Evolutionary conservation across 257 asterid genomes (phyloP).

Genomic region (Apocynum venetum): DNA sequence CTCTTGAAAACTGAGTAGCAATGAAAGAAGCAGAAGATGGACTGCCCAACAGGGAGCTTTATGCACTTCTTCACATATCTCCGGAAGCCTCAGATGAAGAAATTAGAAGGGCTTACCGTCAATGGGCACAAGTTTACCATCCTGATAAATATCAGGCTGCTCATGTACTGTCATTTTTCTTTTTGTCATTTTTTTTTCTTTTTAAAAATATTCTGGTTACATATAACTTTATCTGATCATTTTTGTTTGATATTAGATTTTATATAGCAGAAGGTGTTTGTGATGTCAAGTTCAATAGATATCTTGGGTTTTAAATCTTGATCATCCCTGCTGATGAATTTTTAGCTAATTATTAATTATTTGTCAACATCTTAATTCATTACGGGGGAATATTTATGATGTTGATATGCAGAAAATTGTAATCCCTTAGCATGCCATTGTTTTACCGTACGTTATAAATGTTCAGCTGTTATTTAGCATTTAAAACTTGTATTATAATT

Average conservation of each 20-base stretch:
- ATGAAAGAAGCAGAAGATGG: slow-evolving; percentile 27
- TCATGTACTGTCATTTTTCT: slow-evolving; percentile 34
- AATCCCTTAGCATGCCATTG: too few relatives aligned
- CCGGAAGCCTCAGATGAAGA: slow-evolving; percentile 98
- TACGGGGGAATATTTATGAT: not conserved
- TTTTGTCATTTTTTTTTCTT: not conserved
- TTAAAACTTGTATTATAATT: too few relatives aligned
- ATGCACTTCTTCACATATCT: slow-evolving; percentile 79
- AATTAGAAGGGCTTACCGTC: slow-evolving; percentile 90
- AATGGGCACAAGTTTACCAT: slow-evolving; percentile 97
- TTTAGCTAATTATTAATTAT: too few relatives aligned
- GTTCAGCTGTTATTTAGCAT: too few relatives aligned
- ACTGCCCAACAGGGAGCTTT: slow-evolving; percentile 53
- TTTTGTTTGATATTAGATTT: not conserved
- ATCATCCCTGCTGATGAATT: not conserved
- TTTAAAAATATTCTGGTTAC: not conserved
- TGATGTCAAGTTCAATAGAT: not conserved
- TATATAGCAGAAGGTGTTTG: not conserved
- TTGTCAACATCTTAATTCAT: too few relatives aligned
- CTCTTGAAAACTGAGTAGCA: not conserved
- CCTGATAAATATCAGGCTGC: slow-evolving; percentile 87
- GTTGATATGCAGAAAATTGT: not conserved
- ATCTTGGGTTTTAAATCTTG: not conserved
- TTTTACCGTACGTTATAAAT: not conserved
- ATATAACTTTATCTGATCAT: not conserved